Evolutionary conservation across 331 rosid genomes (phyloP).

Genomic region (Quercus tomentella): DNA sequence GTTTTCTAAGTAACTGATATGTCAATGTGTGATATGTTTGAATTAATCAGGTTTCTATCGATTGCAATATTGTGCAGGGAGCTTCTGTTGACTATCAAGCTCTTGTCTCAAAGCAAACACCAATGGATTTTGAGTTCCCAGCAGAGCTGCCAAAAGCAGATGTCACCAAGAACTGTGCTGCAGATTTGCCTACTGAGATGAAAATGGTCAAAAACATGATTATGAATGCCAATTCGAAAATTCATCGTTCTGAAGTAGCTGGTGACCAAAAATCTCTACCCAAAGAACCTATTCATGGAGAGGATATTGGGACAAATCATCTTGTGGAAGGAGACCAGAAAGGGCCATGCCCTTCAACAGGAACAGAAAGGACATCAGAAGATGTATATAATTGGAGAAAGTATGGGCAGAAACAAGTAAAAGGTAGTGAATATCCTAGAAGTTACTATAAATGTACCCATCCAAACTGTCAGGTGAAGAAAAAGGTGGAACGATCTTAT

Average conservation of each 20-base stretch:
- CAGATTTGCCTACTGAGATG: slow-evolving; percentile 33
- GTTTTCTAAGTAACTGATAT: neutral
- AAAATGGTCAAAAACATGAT: slow-evolving; percentile 18
- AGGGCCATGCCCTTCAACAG: slow-evolving; percentile 35
- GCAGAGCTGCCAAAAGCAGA: slow-evolving; percentile 39
- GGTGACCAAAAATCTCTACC: slow-evolving; percentile 30
- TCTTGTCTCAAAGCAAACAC: slow-evolving; percentile 32
- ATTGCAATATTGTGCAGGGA: slow-evolving; percentile 34
- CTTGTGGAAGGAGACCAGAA: slow-evolving; percentile 44
- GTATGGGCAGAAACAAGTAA: slow-evolving; percentile 94
- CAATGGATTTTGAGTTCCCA: slow-evolving; percentile 49
- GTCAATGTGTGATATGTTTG: slow-evolving; percentile 17
- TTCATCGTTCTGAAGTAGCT: slow-evolving; percentile 35
- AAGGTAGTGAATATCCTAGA: slow-evolving; percentile 90
- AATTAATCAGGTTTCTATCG: slow-evolving; percentile 28
- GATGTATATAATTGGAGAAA: slow-evolving; percentile 96
- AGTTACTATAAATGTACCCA: slow-evolving; percentile 87
- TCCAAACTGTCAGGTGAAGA: slow-evolving; percentile 79
- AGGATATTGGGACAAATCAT: slow-evolving; percentile 28
- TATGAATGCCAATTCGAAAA: slow-evolving; percentile 28
- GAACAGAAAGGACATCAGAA: slow-evolving; percentile 52
- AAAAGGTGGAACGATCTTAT: slow-evolving; percentile 81
- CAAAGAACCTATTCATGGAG: slow-evolving; percentile 24
- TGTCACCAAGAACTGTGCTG: slow-evolving; percentile 21
- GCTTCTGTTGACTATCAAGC: slow-evolving; percentile 35